Percentiles rank a stretch among this genome's conserved stretches.
These are phyloP conservation scores for Aspergillus cavernicola DNA, from an alignment of 495 filamentous ascomycete genomes.

Conservation along the genomic window DNA sequence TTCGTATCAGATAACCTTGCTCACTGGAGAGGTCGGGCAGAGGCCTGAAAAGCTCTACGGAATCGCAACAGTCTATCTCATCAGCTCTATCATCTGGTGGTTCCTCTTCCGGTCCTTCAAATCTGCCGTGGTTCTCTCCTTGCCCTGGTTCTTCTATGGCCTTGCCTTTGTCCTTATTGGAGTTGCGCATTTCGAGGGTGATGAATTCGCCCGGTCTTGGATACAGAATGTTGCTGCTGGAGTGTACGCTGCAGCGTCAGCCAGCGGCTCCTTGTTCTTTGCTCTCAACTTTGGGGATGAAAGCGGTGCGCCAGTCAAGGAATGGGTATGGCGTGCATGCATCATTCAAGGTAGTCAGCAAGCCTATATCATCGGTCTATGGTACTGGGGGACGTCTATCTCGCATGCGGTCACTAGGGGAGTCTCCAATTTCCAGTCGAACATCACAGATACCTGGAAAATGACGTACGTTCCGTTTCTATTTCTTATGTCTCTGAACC, in stretches of 20 bases:
- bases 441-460: slow-evolving; percentile 43
- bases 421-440: slow-evolving; percentile 26
- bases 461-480: slow-evolving; percentile 38
- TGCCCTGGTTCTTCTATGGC: slow-evolving; percentile 63
- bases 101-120: slow-evolving; percentile 58
- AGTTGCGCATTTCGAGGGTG: slow-evolving; percentile 53
- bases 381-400: slow-evolving; percentile 50
- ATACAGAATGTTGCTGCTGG: slow-evolving; percentile 48
- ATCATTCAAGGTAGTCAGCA: slow-evolving; percentile 50
- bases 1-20: slow-evolving; percentile 68
- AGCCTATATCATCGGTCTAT: slow-evolving; percentile 47
- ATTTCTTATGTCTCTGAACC: neutral
- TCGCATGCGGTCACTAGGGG: slow-evolving; percentile 36
- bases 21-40: slow-evolving; percentile 62
- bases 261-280: slow-evolving; percentile 50
- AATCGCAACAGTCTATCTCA: slow-evolving; percentile 60
- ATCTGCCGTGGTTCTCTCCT: slow-evolving; percentile 56
- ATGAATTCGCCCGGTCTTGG: slow-evolving; percentile 43
- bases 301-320: slow-evolving; percentile 43
- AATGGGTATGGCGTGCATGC: slow-evolving; percentile 53
- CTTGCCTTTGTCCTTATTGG: slow-evolving; percentile 64
- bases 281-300: slow-evolving; percentile 52
- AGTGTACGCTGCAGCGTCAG: slow-evolving; percentile 46
- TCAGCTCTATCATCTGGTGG: slow-evolving; percentile 64
- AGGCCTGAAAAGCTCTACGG: slow-evolving; percentile 62